These are phyloP conservation scores for thale cress (Arabidopsis thaliana) DNA, from an alignment of 345 rosid species.

Conservation along the genomic window DNA sequence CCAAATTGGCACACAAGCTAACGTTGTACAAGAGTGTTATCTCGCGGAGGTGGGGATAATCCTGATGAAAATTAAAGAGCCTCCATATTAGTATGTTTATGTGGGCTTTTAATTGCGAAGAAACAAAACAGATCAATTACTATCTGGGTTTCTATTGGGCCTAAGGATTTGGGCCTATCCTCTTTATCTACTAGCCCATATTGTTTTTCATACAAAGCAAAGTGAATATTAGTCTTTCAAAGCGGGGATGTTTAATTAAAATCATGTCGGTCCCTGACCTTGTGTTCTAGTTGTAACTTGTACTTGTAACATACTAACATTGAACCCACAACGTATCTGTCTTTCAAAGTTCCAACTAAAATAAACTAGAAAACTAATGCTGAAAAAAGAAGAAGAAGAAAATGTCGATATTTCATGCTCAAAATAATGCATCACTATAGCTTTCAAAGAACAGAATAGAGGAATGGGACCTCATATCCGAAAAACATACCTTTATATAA, in stretches of 20 bases:
- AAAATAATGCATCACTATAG: not conserved
- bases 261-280: not conserved
- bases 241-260: not conserved
- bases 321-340: not conserved
- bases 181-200: too few species aligned
- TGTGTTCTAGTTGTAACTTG: not conserved
- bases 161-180: too few species aligned
- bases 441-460: not conserved
- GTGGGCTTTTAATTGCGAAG: too few species aligned
- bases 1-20: constrained; percentile 1
- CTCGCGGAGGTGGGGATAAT: not conserved
- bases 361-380: not conserved
- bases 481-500: not conserved
- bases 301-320: not conserved
- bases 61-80: too few species aligned
- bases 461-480: not conserved
- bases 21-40: not conserved
- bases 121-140: too few species aligned
- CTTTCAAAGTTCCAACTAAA: not conserved
- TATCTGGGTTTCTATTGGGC: too few species aligned
- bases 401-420: not conserved
- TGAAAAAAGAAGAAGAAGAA: not conserved
- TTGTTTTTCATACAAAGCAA: not conserved
- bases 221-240: not conserved
- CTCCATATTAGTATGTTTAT: too few species aligned